Base-by-base conservation (phyloP, 345 rosid genomes). In the Brassica juncea region DNA sequence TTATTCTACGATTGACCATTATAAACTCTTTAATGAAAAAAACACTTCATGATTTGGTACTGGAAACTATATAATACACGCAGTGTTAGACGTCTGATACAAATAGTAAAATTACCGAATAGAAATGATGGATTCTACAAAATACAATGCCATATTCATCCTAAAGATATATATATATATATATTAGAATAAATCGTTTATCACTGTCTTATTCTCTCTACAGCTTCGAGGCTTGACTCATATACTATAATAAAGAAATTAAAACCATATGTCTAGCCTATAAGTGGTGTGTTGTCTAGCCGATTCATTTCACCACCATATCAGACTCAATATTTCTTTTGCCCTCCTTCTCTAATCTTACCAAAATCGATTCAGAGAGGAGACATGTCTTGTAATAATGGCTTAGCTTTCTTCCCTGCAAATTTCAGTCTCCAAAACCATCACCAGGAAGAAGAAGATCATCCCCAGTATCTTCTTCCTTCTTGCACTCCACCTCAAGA, bases 351-450 rank as follows among this genome's bases (percentile, higher is more conserved):
- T 47, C 55, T 47, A 47, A 14, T 47, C 55, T 47, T 47, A 37
- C 44, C 11, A 37, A 47, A 47, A 4, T 5, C 16, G 15, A 47
- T 47, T 47, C 55, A 47, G 55, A 25, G 15, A 63, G 16, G 70
- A 66, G 70, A 42, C 4, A 91, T 91, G 92, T 78, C 89, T 78
- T 86, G 90, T 91, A 85, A 90, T 81, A 89, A 91, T 86, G 89
- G 86, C 83, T 91, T 94, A 93, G 91, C 91, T 73, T 94, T 94
- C 84, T 92, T 89, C 80, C 89, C 88, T 55, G 47, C 88, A 77
- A 92, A 86, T 84, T 92, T 94, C 92, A 87, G 84, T 89, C 88
- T 92, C 21, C 98, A 89, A 79, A 83, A 86, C 62, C 83, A 88
- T 78, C 90, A 87, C 49, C 89, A 89, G 68, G 85, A 89, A 16